Conservation (phyloP, 202 grass and related monocot species). For the Zoysia matrella region DNA sequence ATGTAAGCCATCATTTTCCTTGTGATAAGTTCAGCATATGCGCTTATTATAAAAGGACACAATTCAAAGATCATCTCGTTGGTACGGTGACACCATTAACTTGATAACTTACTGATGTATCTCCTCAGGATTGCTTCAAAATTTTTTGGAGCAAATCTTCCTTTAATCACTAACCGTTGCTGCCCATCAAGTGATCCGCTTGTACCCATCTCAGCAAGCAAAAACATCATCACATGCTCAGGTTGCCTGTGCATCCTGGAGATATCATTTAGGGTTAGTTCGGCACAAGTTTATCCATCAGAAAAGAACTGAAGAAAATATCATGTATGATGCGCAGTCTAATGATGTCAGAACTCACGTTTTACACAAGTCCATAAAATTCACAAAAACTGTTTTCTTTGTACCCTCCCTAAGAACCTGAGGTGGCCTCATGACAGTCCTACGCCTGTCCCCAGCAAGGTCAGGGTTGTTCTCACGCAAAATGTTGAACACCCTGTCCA, state of each 20-base stretch:
- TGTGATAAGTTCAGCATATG: background rate
- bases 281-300: background rate
- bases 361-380: slow-evolving; percentile 84
- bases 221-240: slow-evolving; percentile 78
- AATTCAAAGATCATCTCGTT: background rate
- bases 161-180: slow-evolving; percentile 73
- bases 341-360: slow-evolving; percentile 41
- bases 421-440: slow-evolving; percentile 57
- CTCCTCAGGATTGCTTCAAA: slow-evolving; percentile 62
- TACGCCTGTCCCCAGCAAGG: slow-evolving; percentile 56
- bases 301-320: background rate
- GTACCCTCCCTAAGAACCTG: slow-evolving; percentile 70
- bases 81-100: background rate
- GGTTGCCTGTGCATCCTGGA: slow-evolving; percentile 78
- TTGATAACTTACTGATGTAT: slow-evolving; percentile 64
- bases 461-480: slow-evolving; percentile 69
- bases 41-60: background rate
- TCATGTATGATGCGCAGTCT: background rate
- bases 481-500: slow-evolving; percentile 70
- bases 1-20: background rate
- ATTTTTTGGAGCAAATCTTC: slow-evolving; percentile 70
- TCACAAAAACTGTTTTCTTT: slow-evolving; percentile 81
- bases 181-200: slow-evolving; percentile 80
- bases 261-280: slow-evolving; percentile 7
- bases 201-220: slow-evolving; percentile 74